These are phyloP conservation scores for Globisporangium viniferum DNA, from an alignment of 352 stramenopile species.

Conservation along the genomic window DNA sequence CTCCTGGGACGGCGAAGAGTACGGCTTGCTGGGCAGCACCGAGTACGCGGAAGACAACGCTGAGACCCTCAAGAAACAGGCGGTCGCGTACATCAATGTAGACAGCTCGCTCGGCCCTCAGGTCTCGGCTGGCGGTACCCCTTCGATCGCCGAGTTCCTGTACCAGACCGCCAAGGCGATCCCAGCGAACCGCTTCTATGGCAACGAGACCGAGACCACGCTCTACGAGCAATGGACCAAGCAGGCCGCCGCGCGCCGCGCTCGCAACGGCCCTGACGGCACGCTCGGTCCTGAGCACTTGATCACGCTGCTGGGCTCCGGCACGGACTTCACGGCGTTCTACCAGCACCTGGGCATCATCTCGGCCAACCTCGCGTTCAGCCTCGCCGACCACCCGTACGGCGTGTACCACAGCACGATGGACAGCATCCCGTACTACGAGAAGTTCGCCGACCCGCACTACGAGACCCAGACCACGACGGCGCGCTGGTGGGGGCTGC, in stretches of 20 bases:
- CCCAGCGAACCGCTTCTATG: conserved; percentile 45
- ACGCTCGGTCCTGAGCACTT: conserved; percentile 38
- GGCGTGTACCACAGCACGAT: conserved; percentile 86
- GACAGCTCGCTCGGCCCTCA: conserved; percentile 64
- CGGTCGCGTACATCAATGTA: conserved; percentile 84
- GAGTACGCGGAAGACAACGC: conserved; percentile 77
- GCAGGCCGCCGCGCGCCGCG: conserved; percentile 27
- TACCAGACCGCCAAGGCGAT: conserved; percentile 54
- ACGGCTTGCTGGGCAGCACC: conserved; percentile 78
- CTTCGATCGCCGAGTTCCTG: conserved; percentile 64
- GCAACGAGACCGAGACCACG: conserved; percentile 20
- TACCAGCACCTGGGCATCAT: conserved; percentile 79
- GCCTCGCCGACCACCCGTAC: conserved; percentile 30
- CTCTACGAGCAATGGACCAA: conserved; percentile 39
- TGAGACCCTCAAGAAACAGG: conserved; percentile 43
- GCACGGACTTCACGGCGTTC: conserved; percentile 72
- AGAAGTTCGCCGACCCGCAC: conserved; percentile 48
- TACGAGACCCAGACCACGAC: conserved; percentile 52
- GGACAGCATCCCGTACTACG: conserved; percentile 75
- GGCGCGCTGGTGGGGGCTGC: conserved; percentile 56
- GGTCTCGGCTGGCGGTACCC: conserved; percentile 52
- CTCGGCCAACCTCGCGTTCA: conserved; percentile 67
- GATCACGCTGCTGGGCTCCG: conserved; percentile 46
- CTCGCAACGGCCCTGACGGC: conserved; percentile 1
- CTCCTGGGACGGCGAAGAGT: conserved; percentile 87